Evolutionary conservation across 371 early-diverging fungal genomes (phyloP).

Genomic region (Dinochytrium kinnereticum): DNA sequence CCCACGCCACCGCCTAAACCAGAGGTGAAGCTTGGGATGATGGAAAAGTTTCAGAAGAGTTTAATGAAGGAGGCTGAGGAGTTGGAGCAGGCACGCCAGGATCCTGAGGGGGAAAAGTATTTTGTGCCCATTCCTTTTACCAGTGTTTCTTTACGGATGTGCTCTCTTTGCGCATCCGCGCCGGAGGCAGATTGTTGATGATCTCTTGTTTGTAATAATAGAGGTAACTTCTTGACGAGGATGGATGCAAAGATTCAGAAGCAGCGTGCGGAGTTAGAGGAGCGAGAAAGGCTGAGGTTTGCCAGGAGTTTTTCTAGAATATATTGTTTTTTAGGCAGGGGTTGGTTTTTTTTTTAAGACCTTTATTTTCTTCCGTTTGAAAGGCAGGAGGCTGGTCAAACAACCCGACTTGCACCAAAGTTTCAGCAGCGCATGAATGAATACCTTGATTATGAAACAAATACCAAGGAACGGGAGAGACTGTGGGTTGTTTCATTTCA

Average conservation of each 20-base stretch:
- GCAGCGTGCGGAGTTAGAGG: constrained; percentile 39
- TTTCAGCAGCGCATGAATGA: constrained; percentile 37
- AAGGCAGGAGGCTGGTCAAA: background rate
- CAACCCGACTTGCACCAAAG: constrained; percentile 20
- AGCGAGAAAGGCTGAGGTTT: constrained; percentile 25
- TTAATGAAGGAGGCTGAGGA: constrained; percentile 24
- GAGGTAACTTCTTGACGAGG: constrained; percentile 29
- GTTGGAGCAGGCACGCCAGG: constrained; percentile 22
- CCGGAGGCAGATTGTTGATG: too few species aligned
- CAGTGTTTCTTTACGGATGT: background rate
- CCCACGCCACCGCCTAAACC: constrained; percentile 11
- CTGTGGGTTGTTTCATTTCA: constrained; percentile 50
- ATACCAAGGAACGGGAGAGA: constrained; percentile 60
- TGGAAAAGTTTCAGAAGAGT: constrained; percentile 24
- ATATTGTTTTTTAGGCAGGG: too few species aligned
- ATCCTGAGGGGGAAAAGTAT: constrained; percentile 21
- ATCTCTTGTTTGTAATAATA: too few species aligned
- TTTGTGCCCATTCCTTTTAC: background rate
- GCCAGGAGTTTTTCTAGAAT: background rate
- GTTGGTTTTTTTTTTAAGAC: too few species aligned
- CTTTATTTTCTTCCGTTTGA: too few species aligned
- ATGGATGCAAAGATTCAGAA: constrained; percentile 35
- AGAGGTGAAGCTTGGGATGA: background rate
- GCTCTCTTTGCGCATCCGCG: too few species aligned
- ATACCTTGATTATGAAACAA: constrained; percentile 38